Conservation (phyloP, 495 filamentous ascomycete genomes). For the Talaromyces thailandensis region DNA sequence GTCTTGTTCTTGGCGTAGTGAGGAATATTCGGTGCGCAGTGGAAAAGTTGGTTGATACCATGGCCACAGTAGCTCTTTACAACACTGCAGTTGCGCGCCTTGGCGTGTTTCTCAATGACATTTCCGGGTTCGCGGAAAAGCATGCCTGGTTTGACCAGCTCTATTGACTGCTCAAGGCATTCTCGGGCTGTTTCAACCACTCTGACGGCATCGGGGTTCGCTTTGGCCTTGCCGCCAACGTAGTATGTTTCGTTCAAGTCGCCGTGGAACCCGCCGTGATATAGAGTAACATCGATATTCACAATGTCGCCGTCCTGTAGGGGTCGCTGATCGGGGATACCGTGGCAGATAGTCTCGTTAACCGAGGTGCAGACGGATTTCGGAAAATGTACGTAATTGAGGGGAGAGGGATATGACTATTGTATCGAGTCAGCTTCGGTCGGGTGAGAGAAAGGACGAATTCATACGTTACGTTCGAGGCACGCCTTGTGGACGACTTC, state of each 20-base stretch:
- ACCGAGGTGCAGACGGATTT: constrained; percentile 95
- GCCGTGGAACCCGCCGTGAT: constrained; percentile 80
- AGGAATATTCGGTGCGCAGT: constrained; percentile 74
- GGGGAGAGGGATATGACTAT: constrained; percentile 91
- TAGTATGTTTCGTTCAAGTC: constrained; percentile 93
- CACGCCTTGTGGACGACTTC: constrained; percentile 94
- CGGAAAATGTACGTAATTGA: constrained; percentile 95
- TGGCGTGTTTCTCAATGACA: constrained; percentile 79
- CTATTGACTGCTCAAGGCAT: constrained; percentile 74
- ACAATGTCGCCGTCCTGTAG: constrained; percentile 79
- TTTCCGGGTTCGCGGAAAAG: constrained; percentile 77
- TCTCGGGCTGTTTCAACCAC: constrained; percentile 77
- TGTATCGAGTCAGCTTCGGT: constrained; percentile 10
- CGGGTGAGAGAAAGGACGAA: background rate
- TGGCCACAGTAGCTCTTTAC: constrained; percentile 88
- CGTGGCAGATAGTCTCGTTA: constrained; percentile 96
- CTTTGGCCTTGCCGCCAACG: constrained; percentile 65
- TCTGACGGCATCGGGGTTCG: constrained; percentile 70
- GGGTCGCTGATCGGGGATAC: constrained; percentile 73
- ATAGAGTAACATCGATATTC: constrained; percentile 83
- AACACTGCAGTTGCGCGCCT: constrained; percentile 66
- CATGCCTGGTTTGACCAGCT: constrained; percentile 78
- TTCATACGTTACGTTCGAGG: constrained; percentile 76
- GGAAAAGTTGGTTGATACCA: constrained; percentile 79
- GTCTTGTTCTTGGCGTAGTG: constrained; percentile 92